phyloP scores from a whole-genome alignment of 371 early-diverging fungal species.

The Mortierella sp. region DNA sequence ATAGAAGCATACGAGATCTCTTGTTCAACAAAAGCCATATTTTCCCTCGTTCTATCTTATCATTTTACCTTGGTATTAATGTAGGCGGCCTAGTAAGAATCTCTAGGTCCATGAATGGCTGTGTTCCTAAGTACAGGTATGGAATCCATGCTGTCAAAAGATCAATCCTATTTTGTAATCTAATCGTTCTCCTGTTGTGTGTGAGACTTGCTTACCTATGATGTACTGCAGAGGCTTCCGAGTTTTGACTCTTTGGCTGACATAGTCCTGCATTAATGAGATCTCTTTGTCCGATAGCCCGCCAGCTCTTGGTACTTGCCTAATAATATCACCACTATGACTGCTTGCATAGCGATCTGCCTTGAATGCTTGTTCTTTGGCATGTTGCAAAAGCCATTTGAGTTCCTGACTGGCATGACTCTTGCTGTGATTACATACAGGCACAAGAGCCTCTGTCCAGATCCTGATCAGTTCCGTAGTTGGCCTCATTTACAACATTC shows the following conservation, averaged over 20 bases:
- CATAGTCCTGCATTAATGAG: conserved; percentile 49
- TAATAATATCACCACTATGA: not conserved
- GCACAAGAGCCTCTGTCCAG: conserved; percentile 49
- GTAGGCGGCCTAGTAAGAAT: conserved; percentile 79
- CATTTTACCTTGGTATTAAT: conserved; percentile 87
- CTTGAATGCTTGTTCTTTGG: conserved; percentile 12
- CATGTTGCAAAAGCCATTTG: conserved; percentile 51
- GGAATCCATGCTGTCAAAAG: not conserved
- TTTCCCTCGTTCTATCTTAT: no score
- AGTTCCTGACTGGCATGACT: conserved; percentile 49
- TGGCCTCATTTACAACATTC: conserved; percentile 14
- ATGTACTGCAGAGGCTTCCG: conserved; percentile 92
- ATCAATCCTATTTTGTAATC: not conserved
- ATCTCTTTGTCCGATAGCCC: conserved; percentile 25
- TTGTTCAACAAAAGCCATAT: no score
- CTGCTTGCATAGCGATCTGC: not conserved
- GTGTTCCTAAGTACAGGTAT: conserved; percentile 64
- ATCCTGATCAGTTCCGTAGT: conserved; percentile 29
- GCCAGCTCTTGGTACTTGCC: not conserved
- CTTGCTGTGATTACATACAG: conserved; percentile 49
- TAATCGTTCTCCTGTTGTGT: not conserved
- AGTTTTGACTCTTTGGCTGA: conserved; percentile 64
- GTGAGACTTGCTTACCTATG: conserved; percentile 61
- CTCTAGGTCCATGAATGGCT: conserved; percentile 86
- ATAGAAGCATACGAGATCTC: no score